A percentile compares a stretch with the other conserved stretches of the same genome.
phyloP scores from a whole-genome alignment of 108 stramenopile species.

The Cyclotella choctawhatcheeana region DNA sequence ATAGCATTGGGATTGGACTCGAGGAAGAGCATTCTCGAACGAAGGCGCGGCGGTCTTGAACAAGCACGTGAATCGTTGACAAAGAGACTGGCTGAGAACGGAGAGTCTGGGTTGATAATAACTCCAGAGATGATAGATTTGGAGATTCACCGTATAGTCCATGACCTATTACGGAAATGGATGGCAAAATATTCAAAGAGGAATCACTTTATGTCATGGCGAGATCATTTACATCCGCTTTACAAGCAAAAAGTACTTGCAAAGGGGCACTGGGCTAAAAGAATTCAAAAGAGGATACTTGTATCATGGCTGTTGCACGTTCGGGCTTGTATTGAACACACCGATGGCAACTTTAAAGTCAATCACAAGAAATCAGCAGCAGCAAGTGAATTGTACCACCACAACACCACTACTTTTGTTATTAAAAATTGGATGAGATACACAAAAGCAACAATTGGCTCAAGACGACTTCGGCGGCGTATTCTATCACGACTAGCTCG shows the following conservation, averaged over 20 bases:
- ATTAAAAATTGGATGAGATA: not conserved
- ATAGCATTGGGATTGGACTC: constrained; percentile 10
- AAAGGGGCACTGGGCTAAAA: not conserved
- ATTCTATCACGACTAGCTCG: not conserved
- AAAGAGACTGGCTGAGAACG: not conserved
- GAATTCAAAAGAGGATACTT: not conserved
- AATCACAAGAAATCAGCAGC: not conserved
- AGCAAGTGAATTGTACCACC: not conserved
- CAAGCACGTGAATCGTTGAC: constrained; percentile 4
- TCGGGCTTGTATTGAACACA: not conserved
- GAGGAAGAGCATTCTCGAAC: not conserved
- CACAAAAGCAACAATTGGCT: not conserved
- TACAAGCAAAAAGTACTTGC: not conserved
- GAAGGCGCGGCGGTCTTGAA: constrained; percentile 1
- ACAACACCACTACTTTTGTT: not conserved
- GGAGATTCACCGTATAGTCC: too few species aligned
- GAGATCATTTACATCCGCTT: not conserved
- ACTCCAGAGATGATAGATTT: constrained; percentile 3
- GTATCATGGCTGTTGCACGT: not conserved
- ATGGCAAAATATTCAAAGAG: not conserved
- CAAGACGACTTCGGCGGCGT: not conserved
- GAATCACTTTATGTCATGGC: not conserved
- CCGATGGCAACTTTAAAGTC: not conserved
- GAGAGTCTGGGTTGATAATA: not conserved
- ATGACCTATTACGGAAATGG: too few species aligned